Evolutionary conservation across 768 basidiomycete genomes (phyloP), one percentile per base, ranked within the genome.

Genomic region (Mycena epipterygia): DNA sequence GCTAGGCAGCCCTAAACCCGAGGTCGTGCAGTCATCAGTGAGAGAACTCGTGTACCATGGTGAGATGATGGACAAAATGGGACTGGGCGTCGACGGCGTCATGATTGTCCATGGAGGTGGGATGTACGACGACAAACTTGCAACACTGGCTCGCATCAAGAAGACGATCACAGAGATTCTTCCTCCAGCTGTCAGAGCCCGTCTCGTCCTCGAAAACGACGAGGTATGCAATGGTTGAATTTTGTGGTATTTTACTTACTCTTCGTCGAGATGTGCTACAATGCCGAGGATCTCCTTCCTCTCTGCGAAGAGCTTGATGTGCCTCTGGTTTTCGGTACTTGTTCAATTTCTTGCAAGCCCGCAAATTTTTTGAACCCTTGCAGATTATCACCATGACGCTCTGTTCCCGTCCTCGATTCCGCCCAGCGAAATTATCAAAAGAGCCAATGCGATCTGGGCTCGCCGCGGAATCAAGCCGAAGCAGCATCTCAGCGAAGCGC

Each of bases 121-220:
- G 1, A 87, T 94, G 33, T 97, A 96, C 73, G 91, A 89, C 5
- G 93, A 98, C 77, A 98, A 97, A 78, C 73, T 74, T 25, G 84
- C 86, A 6, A 90, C 97, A 0, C 81, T 97, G 2, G 83, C 82
- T 27, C 88, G 97, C 12, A 89, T 97, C 77, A 93, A 91, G 77
- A 83, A 88, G 67, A 92, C 91, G 17, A 93, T 95, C 67, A 81
- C 77, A 55, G 84, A 86, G 13, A 75, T 79, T n/a, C 85, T 95
- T 42, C 84, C 90, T 11, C 81, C 87, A 25, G 87, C 88, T 27
- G 90, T 95, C 67, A 89, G 93, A 69, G 86, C 86, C 17, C 86
- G 97, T 51, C 79, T 97, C 25, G 96, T 95, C 2, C 84, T 96
- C n/a, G 97, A 98, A 81, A 98, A 98, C 69, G 97, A 98, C 73